phyloP scores from a whole-genome alignment of 2,329 filamentous ascomycete genomes.

The Gnomoniopsis sp. region DNA sequence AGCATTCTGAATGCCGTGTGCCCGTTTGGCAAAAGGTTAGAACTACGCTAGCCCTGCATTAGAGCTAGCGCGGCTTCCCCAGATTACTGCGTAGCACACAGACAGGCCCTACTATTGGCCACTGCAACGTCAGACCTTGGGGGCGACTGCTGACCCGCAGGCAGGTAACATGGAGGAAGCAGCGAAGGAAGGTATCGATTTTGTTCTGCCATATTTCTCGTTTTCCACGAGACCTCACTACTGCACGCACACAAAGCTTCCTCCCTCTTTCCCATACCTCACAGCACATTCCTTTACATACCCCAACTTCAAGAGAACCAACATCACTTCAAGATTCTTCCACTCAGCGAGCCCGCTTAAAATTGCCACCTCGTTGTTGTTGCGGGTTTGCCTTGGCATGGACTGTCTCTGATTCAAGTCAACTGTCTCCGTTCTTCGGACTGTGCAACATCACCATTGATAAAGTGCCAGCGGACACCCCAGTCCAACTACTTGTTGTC shows the following conservation, averaged over 20 bases:
- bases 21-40: neutral
- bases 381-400: neutral
- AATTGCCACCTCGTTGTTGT: neutral
- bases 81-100: neutral
- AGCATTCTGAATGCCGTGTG: neutral
- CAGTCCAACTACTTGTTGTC: neutral
- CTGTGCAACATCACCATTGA: constrained; percentile 1
- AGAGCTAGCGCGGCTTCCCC: neutral
- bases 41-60: neutral
- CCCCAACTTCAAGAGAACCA: neutral
- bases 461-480: neutral
- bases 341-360: neutral
- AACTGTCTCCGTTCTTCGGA: neutral
- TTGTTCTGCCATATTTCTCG: too few relatives aligned
- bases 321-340: neutral
- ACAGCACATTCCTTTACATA: neutral
- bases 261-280: neutral
- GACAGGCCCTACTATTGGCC: neutral
- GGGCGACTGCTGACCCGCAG: neutral
- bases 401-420: neutral
- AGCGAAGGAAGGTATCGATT: neutral
- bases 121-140: neutral
- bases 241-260: neutral
- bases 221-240: neutral
- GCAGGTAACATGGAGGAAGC: neutral